These are phyloP conservation scores for Pseudogymnoascus sp. DNA, from an alignment of 2,329 filamentous ascomycete genomes.

Conservation along the genomic window DNA sequence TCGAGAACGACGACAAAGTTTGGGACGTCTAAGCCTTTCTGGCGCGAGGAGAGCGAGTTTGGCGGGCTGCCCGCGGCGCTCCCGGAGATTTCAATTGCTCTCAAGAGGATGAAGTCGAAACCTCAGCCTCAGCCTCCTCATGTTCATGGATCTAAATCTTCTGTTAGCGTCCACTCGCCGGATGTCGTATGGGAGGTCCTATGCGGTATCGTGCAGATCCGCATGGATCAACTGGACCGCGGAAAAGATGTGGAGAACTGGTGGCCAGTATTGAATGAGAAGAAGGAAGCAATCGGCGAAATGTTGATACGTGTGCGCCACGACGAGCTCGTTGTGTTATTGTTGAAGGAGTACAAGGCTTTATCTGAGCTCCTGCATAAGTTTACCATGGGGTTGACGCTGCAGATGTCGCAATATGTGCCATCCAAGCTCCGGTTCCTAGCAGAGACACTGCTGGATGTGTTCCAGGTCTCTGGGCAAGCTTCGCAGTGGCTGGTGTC, in stretches of 20 bases:
- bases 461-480: slow-evolving; percentile 84
- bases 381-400: slow-evolving; percentile 74
- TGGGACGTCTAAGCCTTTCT: slow-evolving; percentile 67
- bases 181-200: slow-evolving; percentile 40
- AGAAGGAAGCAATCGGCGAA: slow-evolving; percentile 67
- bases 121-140: slow-evolving; percentile 29
- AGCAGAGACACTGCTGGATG: slow-evolving; percentile 81
- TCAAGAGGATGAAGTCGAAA: slow-evolving; percentile 49
- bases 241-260: slow-evolving; percentile 78
- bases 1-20: slow-evolving; percentile 65
- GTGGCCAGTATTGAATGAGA: slow-evolving; percentile 72
- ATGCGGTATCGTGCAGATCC: slow-evolving; percentile 64
- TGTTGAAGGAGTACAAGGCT: slow-evolving; percentile 74
- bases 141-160: slow-evolving; percentile 24
- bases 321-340: slow-evolving; percentile 82
- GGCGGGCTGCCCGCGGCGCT: slow-evolving; percentile 60
- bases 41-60: slow-evolving; percentile 75
- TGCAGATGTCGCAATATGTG: slow-evolving; percentile 72
- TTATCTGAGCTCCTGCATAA: slow-evolving; percentile 76
- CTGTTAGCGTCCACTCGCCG: slow-evolving; percentile 22
- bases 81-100: slow-evolving; percentile 59
- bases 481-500: slow-evolving; percentile 86
- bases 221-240: slow-evolving; percentile 67
- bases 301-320: slow-evolving; percentile 75
- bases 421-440: slow-evolving; percentile 70